Conservation (phyloP, 2,329 filamentous ascomycete genomes). For the Stachybotrys echinatus region DNA sequence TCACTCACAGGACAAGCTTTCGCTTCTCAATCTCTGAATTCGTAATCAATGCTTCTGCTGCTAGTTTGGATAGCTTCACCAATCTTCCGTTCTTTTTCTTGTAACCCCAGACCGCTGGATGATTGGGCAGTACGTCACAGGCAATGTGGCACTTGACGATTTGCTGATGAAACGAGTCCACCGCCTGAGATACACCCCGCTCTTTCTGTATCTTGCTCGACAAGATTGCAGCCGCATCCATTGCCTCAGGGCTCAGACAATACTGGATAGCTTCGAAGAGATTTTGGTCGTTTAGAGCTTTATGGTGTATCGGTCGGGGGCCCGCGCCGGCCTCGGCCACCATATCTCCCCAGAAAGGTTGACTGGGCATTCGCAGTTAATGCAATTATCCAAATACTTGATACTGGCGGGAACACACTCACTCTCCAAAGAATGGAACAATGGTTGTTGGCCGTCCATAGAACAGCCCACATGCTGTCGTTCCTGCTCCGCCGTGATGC, state of each 20-base stretch:
- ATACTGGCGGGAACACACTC: not conserved
- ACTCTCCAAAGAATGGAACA: slow-evolving; percentile 64
- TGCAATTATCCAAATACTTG: not conserved
- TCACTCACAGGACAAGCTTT: not conserved
- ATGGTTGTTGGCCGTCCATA: slow-evolving; percentile 65
- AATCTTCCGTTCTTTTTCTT: not conserved
- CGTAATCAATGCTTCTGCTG: not conserved
- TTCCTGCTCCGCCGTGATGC: slow-evolving; percentile 69
- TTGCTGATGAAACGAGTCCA: not conserved
- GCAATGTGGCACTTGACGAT: not conserved
- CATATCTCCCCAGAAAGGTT: slow-evolving; percentile 15
- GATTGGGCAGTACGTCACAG: not conserved
- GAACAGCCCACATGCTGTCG: slow-evolving; percentile 64
- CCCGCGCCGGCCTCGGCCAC: slow-evolving; percentile 10
- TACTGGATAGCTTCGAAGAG: slow-evolving; percentile 7
- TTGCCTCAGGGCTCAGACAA: not conserved
- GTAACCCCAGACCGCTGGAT: not conserved
- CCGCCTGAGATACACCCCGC: not conserved
- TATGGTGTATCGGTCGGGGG: slow-evolving; percentile 9
- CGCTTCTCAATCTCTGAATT: not conserved
- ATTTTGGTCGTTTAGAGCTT: slow-evolving; percentile 5
- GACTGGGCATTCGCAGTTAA: slow-evolving; percentile 2
- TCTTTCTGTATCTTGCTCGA: not conserved
- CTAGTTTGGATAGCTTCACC: not conserved
- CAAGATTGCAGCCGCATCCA: not conserved